These are phyloP conservation scores for Parastagonospora avenae DNA, from an alignment of 2,329 filamentous ascomycete species.

Conservation along the genomic window DNA sequence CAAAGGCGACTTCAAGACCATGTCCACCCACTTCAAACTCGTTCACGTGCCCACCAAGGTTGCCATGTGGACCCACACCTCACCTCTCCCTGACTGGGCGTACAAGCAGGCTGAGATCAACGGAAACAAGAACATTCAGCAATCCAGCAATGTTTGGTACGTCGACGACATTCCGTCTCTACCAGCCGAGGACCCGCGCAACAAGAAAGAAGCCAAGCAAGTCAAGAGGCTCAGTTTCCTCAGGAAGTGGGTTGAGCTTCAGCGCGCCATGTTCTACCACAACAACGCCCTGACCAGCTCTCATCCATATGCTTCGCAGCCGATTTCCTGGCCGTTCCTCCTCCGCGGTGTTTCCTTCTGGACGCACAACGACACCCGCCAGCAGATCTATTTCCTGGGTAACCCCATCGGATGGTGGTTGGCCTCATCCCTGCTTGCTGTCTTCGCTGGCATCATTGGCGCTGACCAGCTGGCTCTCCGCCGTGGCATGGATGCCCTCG, in stretches of 20 bases:
- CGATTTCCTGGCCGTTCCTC: constrained; percentile 97
- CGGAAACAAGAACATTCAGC: constrained; percentile 92
- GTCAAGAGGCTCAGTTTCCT: constrained; percentile 87
- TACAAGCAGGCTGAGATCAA: constrained; percentile 99
- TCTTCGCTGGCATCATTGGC: constrained; percentile 88
- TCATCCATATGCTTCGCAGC: constrained; percentile 93
- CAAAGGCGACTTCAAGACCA: constrained; percentile 83
- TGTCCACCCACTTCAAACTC: constrained; percentile 93
- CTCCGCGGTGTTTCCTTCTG: constrained; percentile 98
- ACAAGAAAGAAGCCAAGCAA: constrained; percentile 75
- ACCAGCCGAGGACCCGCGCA: constrained; percentile 71
- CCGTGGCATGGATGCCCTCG: constrained; percentile 89
- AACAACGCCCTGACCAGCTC: constrained; percentile 98
- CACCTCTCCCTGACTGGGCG: constrained; percentile 94
- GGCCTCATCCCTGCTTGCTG: constrained; percentile 85
- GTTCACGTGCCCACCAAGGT: constrained; percentile 94
- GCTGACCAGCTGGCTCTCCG: constrained; percentile 94
- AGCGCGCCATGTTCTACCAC: constrained; percentile 98
- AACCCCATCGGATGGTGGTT: constrained; percentile 99
- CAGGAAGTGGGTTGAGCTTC: constrained; percentile 93
- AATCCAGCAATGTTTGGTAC: constrained; percentile 92
- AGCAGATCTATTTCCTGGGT: constrained; percentile 98
- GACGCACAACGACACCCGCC: constrained; percentile 92
- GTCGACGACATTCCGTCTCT: constrained; percentile 90
- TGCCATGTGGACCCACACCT: constrained; percentile 98